Conservation (phyloP, 2,329 filamentous ascomycete genomes). For the Juglanconis oblonga region DNA sequence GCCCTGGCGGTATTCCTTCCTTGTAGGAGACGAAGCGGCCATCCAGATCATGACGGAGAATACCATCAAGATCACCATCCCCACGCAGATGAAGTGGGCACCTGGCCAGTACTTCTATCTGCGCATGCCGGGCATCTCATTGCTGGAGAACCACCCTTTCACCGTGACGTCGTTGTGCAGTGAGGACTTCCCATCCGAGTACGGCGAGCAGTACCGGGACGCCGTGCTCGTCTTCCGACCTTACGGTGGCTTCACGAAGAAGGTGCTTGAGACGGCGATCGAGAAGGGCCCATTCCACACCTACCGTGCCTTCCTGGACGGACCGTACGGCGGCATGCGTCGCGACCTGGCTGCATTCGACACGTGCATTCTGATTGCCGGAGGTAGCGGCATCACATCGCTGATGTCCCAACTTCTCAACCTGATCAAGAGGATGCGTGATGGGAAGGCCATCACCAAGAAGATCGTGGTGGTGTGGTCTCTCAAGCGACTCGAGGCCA, state of each 20-base stretch:
- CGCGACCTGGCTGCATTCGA: constrained; percentile 89
- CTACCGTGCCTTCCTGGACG: constrained; percentile 88
- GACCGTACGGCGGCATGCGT: constrained; percentile 92
- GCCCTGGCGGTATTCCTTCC: constrained; percentile 73
- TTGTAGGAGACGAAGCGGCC: constrained; percentile 88
- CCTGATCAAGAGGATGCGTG: constrained; percentile 93
- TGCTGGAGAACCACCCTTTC: constrained; percentile 93
- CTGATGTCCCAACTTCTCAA: constrained; percentile 88
- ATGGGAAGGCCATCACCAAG: constrained; percentile 89
- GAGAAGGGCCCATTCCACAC: constrained; percentile 87
- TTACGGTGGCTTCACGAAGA: constrained; percentile 84
- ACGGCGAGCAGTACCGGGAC: constrained; percentile 83
- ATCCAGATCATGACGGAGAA: constrained; percentile 88
- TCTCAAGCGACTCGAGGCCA: constrained; percentile 82
- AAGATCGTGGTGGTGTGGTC: constrained; percentile 93
- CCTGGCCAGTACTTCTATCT: constrained; percentile 95
- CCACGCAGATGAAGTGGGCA: constrained; percentile 88
- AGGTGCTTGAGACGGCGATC: constrained; percentile 77
- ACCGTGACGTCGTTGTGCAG: constrained; percentile 91
- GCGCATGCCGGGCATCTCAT: constrained; percentile 85
- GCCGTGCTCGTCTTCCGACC: constrained; percentile 90
- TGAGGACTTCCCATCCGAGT: constrained; percentile 88
- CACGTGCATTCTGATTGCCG: constrained; percentile 87
- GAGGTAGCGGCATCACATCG: constrained; percentile 91
- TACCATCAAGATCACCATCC: constrained; percentile 92